Conservation (phyloP, 306 rosid species). For the Mimosa pudica region DNA sequence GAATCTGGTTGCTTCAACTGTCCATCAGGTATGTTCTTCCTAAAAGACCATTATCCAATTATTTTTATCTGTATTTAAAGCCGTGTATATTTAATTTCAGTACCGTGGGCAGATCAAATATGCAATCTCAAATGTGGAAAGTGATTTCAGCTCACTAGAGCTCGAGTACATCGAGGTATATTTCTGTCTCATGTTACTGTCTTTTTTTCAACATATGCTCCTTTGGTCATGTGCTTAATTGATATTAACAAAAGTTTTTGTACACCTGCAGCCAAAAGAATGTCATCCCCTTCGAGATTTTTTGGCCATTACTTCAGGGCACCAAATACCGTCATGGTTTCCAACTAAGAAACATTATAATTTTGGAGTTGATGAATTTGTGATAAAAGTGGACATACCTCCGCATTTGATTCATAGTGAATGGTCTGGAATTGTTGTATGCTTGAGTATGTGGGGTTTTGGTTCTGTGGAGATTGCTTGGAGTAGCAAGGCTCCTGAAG, state of each 20-base stretch:
- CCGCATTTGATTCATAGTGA: not conserved
- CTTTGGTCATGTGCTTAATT: too few relatives aligned
- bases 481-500: not conserved
- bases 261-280: not conserved
- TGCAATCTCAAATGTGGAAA: not conserved
- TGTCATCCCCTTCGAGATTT: not conserved
- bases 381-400: not conserved
- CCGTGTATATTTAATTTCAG: not conserved
- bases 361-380: not conserved
- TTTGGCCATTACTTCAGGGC: not conserved
- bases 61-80: too few relatives aligned
- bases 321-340: not conserved
- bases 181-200: too few relatives aligned
- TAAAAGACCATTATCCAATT: too few relatives aligned
- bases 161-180: too few relatives aligned
- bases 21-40: too few relatives aligned
- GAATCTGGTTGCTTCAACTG: too few relatives aligned
- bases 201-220: too few relatives aligned
- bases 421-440: not conserved
- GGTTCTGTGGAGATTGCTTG: not conserved
- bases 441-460: not conserved
- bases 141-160: not conserved
- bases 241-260: not conserved
- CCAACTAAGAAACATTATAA: not conserved
- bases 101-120: not conserved